Base-by-base conservation (phyloP, 2,329 filamentous ascomycete species). In the Aspergillus novoparasiticus region DNA sequence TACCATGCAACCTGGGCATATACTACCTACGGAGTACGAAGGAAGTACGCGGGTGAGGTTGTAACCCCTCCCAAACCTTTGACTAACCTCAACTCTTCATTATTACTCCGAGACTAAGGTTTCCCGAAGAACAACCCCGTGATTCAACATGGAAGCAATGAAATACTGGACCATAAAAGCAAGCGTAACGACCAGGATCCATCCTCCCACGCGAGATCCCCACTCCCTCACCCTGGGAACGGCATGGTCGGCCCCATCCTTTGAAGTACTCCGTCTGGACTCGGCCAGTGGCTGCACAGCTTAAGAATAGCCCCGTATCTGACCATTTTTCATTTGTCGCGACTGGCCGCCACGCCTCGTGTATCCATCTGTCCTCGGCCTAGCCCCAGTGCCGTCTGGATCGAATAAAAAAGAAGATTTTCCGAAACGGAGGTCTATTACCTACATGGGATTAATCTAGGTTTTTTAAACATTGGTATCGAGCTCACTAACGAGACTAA, bases 181-280 rank as follows among this genome's bases (percentile, higher is more conserved):
- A 55, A 39, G 34, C 36, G 21, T 55, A 55, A 36, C 34, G 34
- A 55, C 51, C n/a, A 39, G 51, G 51, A 55, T 55, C 51, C 51
- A 55, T 55, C 21, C 51, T 55, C 51, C 51, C 51, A 55, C 51
- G 51, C 51, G 51, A 55, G 51, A 55, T 55, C 51, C 32, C 51
- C 51, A 55, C 51, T 55, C 19, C 51, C 34, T 55, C 51, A 19
- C 51, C 51, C 51, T 55, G 21, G 51, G 51, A 55, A 55, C 51
- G 51, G 51, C 51, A 55, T 55, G 51, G 51, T 41, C 51, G 51
- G 51, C 51, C 51, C 32, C 51, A 39, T 55, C 51, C 51, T 55
- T 55, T 55, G 32, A 55, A 3, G 32, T 21, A 14, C 51, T 34
- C 51, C 51, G 32, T 55, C 51, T 55, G 51, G 50, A 14, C 51